Evolutionary conservation across 441 rosid genomes (phyloP), one percentile per base, ranked within the genome.

Genomic region (Jatropha podagrica): DNA sequence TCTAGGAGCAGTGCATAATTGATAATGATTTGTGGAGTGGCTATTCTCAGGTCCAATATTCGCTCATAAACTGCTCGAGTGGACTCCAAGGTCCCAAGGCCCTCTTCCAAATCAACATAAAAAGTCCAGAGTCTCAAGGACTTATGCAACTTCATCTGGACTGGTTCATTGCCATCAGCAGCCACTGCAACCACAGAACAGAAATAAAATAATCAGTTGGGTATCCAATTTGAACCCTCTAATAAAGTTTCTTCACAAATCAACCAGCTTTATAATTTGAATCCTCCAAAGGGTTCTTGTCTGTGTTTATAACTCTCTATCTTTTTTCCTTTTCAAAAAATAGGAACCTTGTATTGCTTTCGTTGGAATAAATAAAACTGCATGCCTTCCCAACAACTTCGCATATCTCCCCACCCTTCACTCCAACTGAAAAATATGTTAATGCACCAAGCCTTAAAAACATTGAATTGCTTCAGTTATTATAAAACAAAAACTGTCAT

Each of bases 121-220:
- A 96, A 92, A 38, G 95, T 82, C 98, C 99, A 96, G n/a, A 96
- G 89, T 83, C 97, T 86, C 88, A 92, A 85, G 73, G 95, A 92
- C 71, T 81, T 95, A 72, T 95, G 97, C 66, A 95, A 78, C 83
- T 88, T 95, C 88, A 93, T 92, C 92, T 95, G 99, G 58, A 89
- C 99, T 40, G 92, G 99, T 84, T 87, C 95, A 76, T 87, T 86
- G 62, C 98, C 98, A 81, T 92, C 97, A 82, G 95, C 92, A 78
- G 94, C 98, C 64, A 93, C 95, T 87, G 86, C 77, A 83, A 76
- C 59, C 38, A 44, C 6, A 77, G 12, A 69, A 67, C 17, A 60
- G n/a, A 68, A n/a, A 55, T 13, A 7, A 59, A 70, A 56, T 51
- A 27, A 5, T 51, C 12, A 72, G 46, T 38, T 71, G 61, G 71